A percentile compares a stretch with the other conserved stretches of the same genome.
Conservation (phyloP, 108 stramenopile species). For the Parietichytrium sp. region DNA sequence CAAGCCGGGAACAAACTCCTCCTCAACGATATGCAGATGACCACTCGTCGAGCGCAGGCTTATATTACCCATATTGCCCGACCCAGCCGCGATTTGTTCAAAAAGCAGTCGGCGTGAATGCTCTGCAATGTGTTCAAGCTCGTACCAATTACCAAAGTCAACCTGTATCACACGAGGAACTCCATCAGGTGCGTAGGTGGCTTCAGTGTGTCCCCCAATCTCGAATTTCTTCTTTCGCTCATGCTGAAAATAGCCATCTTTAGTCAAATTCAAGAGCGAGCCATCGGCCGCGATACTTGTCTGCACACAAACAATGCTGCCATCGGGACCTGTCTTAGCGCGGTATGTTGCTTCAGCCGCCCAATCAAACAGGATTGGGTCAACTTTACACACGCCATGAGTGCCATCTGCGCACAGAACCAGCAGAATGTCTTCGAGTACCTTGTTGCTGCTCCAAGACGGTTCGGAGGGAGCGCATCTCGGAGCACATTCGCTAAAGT, state of each 20-base stretch:
- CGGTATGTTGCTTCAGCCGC: neutral
- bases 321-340: too few relatives aligned
- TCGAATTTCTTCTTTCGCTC: too few relatives aligned
- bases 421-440: neutral
- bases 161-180: neutral
- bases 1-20: neutral
- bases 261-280: neutral
- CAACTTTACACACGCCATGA: neutral
- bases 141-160: neutral
- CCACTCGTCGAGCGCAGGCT: neutral
- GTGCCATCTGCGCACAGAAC: neutral
- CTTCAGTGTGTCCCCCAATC: neutral
- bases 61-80: neutral
- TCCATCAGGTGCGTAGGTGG: conserved; percentile 9
- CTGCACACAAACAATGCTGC: too few relatives aligned
- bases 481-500: conserved; percentile 20
- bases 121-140: neutral
- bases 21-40: neutral
- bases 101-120: neutral
- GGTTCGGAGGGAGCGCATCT: neutral
- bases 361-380: conserved; percentile 4
- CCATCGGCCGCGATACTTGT: neutral
- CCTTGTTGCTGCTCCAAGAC: neutral
- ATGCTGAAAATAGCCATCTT: conserved; percentile 20
- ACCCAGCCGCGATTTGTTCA: neutral